Evolutionary conservation across 129 eudicot genomes (phyloP), one percentile per base, ranked within the genome.

Genomic region (Artemisia annua): DNA sequence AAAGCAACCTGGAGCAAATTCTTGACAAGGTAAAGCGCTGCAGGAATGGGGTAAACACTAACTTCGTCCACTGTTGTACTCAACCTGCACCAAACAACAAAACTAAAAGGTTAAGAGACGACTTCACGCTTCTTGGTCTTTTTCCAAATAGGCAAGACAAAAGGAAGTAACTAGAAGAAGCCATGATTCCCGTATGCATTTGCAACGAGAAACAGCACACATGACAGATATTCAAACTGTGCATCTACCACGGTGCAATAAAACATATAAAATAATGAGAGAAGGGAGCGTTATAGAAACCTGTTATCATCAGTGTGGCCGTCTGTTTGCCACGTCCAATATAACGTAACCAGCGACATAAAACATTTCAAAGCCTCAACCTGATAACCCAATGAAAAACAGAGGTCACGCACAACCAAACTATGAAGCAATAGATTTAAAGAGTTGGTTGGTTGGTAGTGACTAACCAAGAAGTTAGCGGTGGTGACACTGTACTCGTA

Each of bases 291-390:
- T 61, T 46, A 3, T 74, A 60, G 49, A 55, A 72, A 88, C 99
- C 99, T 90, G 84, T 95, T 95, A 86, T 95, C 97, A 43, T 90
- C 99, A 15, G 89, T 95, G 77, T 90, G 94, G 74, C 99, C 99
- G 52, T 95, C 99, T 28, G 73, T 88, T 78, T 84, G 82, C 99
- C 99, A 95, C 52, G 75, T 88, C 74, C 91, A 88, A 72, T 78
- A 67, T 84, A 95, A 84, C 74, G 97, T 97, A 18, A 81, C 91
- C 69, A 95, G 88, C 39, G 99, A 95, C 52, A 95, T 75, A 24
- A 89, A 89, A 83, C 97, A 95, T 75, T 95, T 95, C 71, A 95
- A 83, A 79, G 96, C 86, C 79, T 95, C 99, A 69, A 95, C 99
- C 99, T 95, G 69, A 67, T 32, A 30, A 30, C 73, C 80, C 80